Evolutionary conservation across 176 grass and related monocot genomes (phyloP).

Genomic region (Neostapfia colusana): DNA sequence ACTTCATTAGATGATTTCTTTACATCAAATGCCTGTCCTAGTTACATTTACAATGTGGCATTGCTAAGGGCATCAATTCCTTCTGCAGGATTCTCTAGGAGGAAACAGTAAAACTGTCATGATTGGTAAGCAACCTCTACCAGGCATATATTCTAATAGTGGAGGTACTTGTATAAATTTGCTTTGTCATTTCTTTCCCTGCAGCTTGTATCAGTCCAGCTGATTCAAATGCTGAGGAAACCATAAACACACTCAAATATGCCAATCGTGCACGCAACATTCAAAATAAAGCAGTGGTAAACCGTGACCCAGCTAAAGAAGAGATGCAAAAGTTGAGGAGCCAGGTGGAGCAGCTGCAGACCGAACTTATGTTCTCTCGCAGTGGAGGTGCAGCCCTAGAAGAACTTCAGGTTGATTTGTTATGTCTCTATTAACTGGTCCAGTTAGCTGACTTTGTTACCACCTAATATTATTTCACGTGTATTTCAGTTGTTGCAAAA

Average conservation of each 20-base stretch:
- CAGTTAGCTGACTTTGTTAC: neutral
- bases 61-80: slow-evolving; percentile 11
- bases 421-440: neutral
- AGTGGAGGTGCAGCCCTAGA: slow-evolving; percentile 76
- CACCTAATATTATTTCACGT: slow-evolving; percentile 31
- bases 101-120: slow-evolving; percentile 89
- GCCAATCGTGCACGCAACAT: slow-evolving; percentile 85
- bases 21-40: neutral
- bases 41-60: neutral
- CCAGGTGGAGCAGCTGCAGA: slow-evolving; percentile 79
- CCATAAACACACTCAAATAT: slow-evolving; percentile 89
- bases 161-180: slow-evolving; percentile 25
- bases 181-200: slow-evolving; percentile 6
- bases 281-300: slow-evolving; percentile 89
- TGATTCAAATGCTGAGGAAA: slow-evolving; percentile 84
- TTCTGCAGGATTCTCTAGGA: slow-evolving; percentile 76
- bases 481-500: slow-evolving; percentile 71
- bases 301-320: slow-evolving; percentile 78
- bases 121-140: slow-evolving; percentile 54
- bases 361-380: slow-evolving; percentile 75
- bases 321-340: slow-evolving; percentile 89
- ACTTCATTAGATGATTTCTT: neutral
- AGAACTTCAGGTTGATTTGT: slow-evolving; percentile 76
- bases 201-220: slow-evolving; percentile 90
- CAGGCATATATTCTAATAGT: neutral